Conservation (phyloP, 768 basidiomycete genomes). For the Phaeolepiota aurea region DNA sequence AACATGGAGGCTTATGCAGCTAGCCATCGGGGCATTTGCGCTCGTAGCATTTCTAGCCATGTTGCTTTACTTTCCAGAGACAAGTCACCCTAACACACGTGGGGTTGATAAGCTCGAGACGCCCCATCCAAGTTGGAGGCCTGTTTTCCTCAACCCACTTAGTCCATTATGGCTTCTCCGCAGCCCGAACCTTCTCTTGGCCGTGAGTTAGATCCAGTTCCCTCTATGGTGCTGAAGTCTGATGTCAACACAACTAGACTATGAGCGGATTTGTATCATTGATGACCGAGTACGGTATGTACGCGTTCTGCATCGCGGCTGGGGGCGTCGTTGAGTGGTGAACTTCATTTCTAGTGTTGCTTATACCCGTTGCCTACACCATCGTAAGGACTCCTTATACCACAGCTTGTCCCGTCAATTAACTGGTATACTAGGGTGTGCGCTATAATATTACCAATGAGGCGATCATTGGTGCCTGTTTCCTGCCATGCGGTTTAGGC, state of each 20-base stretch:
- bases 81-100: constrained; percentile 42
- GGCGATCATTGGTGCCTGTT: constrained; percentile 50
- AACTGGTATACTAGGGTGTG: constrained; percentile 29
- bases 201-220: too few relatives aligned
- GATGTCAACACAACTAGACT: constrained; percentile 1
- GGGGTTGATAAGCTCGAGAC: constrained; percentile 33
- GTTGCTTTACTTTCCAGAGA: constrained; percentile 41
- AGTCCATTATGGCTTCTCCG: constrained; percentile 34
- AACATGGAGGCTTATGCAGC: constrained; percentile 54
- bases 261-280: constrained; percentile 16
- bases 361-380: constrained; percentile 60
- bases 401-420: not conserved
- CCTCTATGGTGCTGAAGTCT: too few relatives aligned
- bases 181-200: constrained; percentile 46
- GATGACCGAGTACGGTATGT: constrained; percentile 30
- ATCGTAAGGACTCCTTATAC: constrained; percentile 33
- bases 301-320: too few relatives aligned
- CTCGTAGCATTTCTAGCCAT: constrained; percentile 27
- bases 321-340: too few relatives aligned
- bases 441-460: constrained; percentile 49
- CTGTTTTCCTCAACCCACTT: constrained; percentile 49
- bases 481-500: constrained; percentile 49
- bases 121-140: constrained; percentile 7
- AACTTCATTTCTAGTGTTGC: too few relatives aligned
- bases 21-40: constrained; percentile 26